Conservation (phyloP, 2,329 filamentous ascomycete species). For the Exophiala aquamarina region DNA sequence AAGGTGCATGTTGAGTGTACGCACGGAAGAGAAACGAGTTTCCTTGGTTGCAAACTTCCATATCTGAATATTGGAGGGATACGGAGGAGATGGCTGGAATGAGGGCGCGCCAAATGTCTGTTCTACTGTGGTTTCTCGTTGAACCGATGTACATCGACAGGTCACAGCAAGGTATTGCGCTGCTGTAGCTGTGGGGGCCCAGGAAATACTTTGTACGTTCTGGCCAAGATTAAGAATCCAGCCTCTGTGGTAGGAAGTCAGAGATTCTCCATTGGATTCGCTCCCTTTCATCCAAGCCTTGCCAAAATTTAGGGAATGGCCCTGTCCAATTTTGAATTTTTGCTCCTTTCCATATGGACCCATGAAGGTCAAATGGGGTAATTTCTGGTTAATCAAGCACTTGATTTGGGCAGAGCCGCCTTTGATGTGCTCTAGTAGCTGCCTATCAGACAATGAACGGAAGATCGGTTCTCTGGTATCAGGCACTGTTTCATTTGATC, state of each 20-base stretch:
- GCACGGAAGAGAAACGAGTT: constrained; percentile 27
- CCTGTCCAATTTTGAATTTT: constrained; percentile 41
- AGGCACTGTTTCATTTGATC: background rate
- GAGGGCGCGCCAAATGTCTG: constrained; percentile 38
- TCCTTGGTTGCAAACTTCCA: constrained; percentile 53
- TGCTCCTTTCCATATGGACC: constrained; percentile 49
- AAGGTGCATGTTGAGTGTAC: constrained; percentile 43
- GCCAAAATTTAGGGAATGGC: constrained; percentile 46
- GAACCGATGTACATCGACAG: constrained; percentile 38
- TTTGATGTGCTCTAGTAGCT: no score
- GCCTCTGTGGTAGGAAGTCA: constrained; percentile 35
- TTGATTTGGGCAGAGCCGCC: constrained; percentile 9
- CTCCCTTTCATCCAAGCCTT: constrained; percentile 41
- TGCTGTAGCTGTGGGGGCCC: constrained; percentile 46
- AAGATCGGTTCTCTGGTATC: constrained; percentile 6
- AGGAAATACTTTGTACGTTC: constrained; percentile 50
- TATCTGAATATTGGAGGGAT: constrained; percentile 56
- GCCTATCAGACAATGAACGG: background rate
- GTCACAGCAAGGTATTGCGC: constrained; percentile 59
- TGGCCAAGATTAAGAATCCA: constrained; percentile 60
- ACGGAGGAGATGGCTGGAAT: constrained; percentile 50
- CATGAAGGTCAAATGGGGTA: constrained; percentile 48
- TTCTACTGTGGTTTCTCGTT: constrained; percentile 34
- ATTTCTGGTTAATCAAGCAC: constrained; percentile 22
- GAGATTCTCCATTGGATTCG: constrained; percentile 21